Conservation (phyloP, 2,329 filamentous ascomycete species). For the Fusarium cicatricum region DNA sequence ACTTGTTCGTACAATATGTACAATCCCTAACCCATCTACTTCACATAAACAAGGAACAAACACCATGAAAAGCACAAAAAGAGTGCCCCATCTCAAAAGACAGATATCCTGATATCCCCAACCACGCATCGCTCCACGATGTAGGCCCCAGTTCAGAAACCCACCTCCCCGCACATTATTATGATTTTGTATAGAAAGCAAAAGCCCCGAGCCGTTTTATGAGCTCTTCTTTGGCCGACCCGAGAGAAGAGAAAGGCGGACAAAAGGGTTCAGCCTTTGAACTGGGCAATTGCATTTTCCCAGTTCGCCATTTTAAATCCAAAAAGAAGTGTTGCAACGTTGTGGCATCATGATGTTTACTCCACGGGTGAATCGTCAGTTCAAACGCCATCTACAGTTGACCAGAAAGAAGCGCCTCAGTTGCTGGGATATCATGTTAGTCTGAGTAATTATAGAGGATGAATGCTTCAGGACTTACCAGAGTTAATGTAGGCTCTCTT, state of each 20-base stretch:
- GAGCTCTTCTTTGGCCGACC: slow-evolving; percentile 4
- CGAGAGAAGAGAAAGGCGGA: slow-evolving; percentile 24
- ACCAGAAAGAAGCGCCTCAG: slow-evolving; percentile 80
- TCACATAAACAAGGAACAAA: slow-evolving; percentile 24
- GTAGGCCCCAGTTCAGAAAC: slow-evolving; percentile 22
- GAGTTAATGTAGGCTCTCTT: slow-evolving; percentile 95
- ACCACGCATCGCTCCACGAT: slow-evolving; percentile 24
- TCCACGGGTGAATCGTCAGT: slow-evolving; percentile 13
- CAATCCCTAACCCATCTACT: slow-evolving; percentile 28
- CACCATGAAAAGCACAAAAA: slow-evolving; percentile 27
- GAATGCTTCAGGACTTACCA: slow-evolving; percentile 61
- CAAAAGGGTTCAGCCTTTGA: slow-evolving; percentile 8
- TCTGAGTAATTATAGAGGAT: neutral
- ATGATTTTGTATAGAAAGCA: slow-evolving; percentile 34
- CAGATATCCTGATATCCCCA: slow-evolving; percentile 8
- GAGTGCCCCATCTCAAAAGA: slow-evolving; percentile 15
- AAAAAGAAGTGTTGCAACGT: slow-evolving; percentile 25
- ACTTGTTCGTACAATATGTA: slow-evolving; percentile 41
- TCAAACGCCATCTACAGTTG: slow-evolving; percentile 64
- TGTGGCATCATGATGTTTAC: slow-evolving; percentile 32
- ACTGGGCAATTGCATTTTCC: slow-evolving; percentile 35
- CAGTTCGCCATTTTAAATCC: slow-evolving; percentile 33
- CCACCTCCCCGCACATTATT: slow-evolving; percentile 36
- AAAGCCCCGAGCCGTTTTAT: slow-evolving; percentile 9
- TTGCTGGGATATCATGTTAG: slow-evolving; percentile 59